Evolutionary conservation across 192 early-diverging fungal genomes (phyloP).

Genomic region (Gigaspora rosea): DNA sequence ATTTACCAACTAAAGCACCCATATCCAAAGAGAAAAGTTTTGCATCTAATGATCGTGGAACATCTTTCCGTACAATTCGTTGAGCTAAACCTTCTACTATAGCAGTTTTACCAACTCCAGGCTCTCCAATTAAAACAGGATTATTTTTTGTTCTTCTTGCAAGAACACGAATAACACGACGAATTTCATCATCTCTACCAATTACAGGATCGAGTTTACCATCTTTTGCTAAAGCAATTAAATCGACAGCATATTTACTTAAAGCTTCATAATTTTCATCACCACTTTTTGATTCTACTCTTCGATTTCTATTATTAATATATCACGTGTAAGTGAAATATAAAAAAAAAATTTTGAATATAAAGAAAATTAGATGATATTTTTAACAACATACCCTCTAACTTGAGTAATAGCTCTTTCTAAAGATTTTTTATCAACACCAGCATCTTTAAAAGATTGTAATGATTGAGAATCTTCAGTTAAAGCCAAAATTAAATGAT

Average conservation of each 20-base stretch:
- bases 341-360: too few species aligned
- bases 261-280: constrained; percentile 92
- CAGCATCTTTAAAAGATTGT: constrained; percentile 65
- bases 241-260: constrained; percentile 91
- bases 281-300: constrained; percentile 83
- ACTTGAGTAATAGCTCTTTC: constrained; percentile 75
- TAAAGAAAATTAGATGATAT: too few species aligned
- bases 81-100: constrained; percentile 95
- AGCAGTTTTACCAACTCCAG: constrained; percentile 82
- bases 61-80: constrained; percentile 91
- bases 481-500: constrained; percentile 88
- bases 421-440: constrained; percentile 69
- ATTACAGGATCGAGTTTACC: constrained; percentile 98
- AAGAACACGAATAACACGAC: constrained; percentile 92
- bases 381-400: constrained; percentile 38
- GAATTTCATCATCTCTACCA: constrained; percentile 95
- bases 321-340: too few species aligned
- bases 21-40: constrained; percentile 93
- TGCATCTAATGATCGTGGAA: constrained; percentile 81
- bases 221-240: constrained; percentile 76
- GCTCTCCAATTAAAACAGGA: constrained; percentile 84
- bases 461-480: constrained; percentile 65
- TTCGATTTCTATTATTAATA: constrained; percentile 58
- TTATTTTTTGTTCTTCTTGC: constrained; percentile 89
- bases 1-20: constrained; percentile 72